Evolutionary conservation across 2,329 filamentous ascomycete species (phyloP), one percentile per base, ranked within the genome.

Genomic region (Pestalotiopsis sp.): DNA sequence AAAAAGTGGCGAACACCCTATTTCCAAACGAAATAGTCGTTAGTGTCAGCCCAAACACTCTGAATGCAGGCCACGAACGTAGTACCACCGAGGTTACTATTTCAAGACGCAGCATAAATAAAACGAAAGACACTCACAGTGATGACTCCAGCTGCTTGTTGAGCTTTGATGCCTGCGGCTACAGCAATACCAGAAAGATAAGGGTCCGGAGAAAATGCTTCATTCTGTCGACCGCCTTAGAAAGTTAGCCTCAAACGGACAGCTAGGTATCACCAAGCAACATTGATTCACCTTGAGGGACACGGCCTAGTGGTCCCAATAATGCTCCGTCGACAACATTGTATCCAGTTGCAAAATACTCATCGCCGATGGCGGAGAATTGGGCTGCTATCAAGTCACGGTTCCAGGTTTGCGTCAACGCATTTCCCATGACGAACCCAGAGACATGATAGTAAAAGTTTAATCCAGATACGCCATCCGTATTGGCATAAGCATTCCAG

Each of bases 371-470:
- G 20, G 70, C 69, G 9, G 56, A 45, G 68, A 72, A 72, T 38
- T 72, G 71, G 12, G 65, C 61, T 27, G 65, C 67, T 27, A 68
- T 62, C 20, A 72, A 68, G n/a, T 69, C 64, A 3, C 68, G 70
- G 61, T 72, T 66, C 72, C 72, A 73, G 38, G 71, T 72, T 68
- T 69, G 67, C 27, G 64, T 68, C 66, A 72, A 41, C 20, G 72
- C 72, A 49, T 70, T 69, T 25, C 68, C 62, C 45, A 70, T 68
- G n/a, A 57, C 52, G 59, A 72, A 73, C 23, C 68, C 71, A 17
- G 72, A 72, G 20, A 73, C 71, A 20, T 17, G 14, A 52, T 23
- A 17, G 3, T 38, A 12, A 17, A 65, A 69, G 67, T 72, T 70
- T 31, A 73, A 52, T 14, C 70, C 72, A 7, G 65, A 66, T n/a